Evolutionary conservation across 148 eudicot species (phyloP).

Genomic region (Camellia lanceoleosa): DNA sequence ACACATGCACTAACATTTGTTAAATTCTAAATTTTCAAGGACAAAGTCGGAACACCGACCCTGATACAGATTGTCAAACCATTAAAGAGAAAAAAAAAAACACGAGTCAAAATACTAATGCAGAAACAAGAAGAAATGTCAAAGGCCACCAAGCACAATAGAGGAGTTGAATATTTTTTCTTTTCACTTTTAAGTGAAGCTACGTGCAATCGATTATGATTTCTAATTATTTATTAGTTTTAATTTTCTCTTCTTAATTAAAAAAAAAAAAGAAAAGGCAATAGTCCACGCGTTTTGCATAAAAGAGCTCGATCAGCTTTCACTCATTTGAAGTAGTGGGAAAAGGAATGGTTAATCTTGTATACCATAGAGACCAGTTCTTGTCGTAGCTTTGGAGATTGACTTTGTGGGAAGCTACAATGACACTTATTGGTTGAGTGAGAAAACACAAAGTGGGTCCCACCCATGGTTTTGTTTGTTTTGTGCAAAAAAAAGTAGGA

Average conservation of each 20-base stretch:
- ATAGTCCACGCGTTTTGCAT: slow-evolving; percentile 23
- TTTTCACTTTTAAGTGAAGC: slow-evolving; percentile 17
- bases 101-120: slow-evolving; percentile 13
- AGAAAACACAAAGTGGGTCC: slow-evolving; percentile 24
- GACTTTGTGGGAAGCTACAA: slow-evolving; percentile 11
- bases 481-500: too few species aligned
- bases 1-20: slow-evolving; percentile 6
- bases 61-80: slow-evolving; percentile 19
- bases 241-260: too few species aligned
- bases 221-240: too few species aligned
- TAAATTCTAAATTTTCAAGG: background rate
- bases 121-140: background rate
- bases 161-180: slow-evolving; percentile 15
- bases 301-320: slow-evolving; percentile 15
- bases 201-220: background rate
- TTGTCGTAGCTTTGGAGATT: slow-evolving; percentile 12
- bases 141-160: background rate
- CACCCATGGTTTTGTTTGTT: background rate
- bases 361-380: slow-evolving; percentile 7
- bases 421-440: slow-evolving; percentile 13
- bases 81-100: background rate
- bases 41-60: slow-evolving; percentile 8
- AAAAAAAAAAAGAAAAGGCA: slow-evolving; percentile 6
- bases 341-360: slow-evolving; percentile 21
- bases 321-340: slow-evolving; percentile 15